Base-by-base conservation (phyloP, 805 yeast species). In the Cyberlindnera amylophila region DNA sequence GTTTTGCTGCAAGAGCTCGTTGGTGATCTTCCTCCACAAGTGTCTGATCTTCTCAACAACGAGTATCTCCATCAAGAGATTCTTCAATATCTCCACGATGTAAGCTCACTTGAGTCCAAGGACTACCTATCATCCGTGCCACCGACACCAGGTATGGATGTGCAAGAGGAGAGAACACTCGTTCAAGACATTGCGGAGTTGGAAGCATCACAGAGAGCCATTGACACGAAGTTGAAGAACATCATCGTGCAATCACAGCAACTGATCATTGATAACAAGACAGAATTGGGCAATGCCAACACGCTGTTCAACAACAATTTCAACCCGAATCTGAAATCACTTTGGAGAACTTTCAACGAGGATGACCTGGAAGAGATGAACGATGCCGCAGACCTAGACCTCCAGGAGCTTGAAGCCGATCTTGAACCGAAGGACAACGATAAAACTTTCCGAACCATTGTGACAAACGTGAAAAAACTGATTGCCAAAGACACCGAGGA, bases 151-250 rank as follows among this genome's bases (percentile, higher is more conserved):
- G 52, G 55, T 8, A 65, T 66, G 26, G 58, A 58, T 27, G 48
- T 16, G 8, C 34, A 15, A 11, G 31, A 4, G 26, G 55, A 53
- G 4, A 54, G 59, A 37, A 73, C 80, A 0, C 51, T 79, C 27
- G 75, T 79, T 1, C 87, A 82, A 50, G 89, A 81, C 54, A 80
- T 84, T 33, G 90, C 90, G 0, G 91, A 84, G 54, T 61, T 82
- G 27, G 88, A 82, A 51, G 74, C 77, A 21, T 49, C 67, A n/a
- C 77, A 75, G 47, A 62, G 80, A 16, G 56, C 61, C 1, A 54
- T 76, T 15, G 82, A 79, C 46, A 53, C 62, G 4, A 59, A 72
- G 46, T 58, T 82, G 33, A 65, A 67, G 34, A 58, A 66, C 3
- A 54, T 70, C 6, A 61, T 70, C 17, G 47, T 60, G 2, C 62